phyloP scores from a whole-genome alignment of 192 early-diverging fungal species.

The Coemansia sp. region DNA sequence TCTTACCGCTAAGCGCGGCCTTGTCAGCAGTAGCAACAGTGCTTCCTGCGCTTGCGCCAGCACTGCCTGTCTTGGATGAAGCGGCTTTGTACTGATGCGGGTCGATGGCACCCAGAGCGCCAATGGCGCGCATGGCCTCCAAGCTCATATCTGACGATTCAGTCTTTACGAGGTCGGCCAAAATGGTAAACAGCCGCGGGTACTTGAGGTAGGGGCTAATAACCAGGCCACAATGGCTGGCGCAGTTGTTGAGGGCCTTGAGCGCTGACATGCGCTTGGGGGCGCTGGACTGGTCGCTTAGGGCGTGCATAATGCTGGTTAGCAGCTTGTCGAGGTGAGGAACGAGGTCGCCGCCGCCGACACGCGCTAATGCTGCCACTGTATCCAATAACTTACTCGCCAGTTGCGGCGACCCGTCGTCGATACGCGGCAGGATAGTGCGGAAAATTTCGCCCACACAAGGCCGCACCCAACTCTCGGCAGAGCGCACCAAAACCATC shows the following conservation, averaged over 20 bases:
- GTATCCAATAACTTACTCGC: conserved; percentile 54
- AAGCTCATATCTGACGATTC: conserved; percentile 75
- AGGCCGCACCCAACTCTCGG: conserved; percentile 82
- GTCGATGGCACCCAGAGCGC: conserved; percentile 94
- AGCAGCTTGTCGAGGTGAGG: conserved; percentile 81
- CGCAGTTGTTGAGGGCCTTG: conserved; percentile 81
- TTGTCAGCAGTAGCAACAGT: not conserved
- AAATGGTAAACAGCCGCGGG: conserved; percentile 75
- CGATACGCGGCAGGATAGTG: conserved; percentile 79
- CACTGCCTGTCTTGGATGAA: not conserved
- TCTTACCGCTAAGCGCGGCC: not conserved
- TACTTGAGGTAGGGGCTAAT: conserved; percentile 89
- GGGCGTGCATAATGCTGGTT: conserved; percentile 83
- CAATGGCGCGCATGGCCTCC: conserved; percentile 88
- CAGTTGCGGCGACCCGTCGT: conserved; percentile 75
- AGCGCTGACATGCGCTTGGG: conserved; percentile 88
- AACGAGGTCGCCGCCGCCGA: conserved; percentile 80
- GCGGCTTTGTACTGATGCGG: conserved; percentile 69
- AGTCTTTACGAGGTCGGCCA: conserved; percentile 81
- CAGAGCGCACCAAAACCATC: conserved; percentile 71
- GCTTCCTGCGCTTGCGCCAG: not conserved
- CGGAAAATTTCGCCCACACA: conserved; percentile 88
- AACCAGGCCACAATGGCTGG: conserved; percentile 83
- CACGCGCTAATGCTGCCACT: conserved; percentile 73
- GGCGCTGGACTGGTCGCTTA: conserved; percentile 83